Conservation (phyloP, 1,139 yeast genomes). For the Sugiyamaella paludigena region DNA sequence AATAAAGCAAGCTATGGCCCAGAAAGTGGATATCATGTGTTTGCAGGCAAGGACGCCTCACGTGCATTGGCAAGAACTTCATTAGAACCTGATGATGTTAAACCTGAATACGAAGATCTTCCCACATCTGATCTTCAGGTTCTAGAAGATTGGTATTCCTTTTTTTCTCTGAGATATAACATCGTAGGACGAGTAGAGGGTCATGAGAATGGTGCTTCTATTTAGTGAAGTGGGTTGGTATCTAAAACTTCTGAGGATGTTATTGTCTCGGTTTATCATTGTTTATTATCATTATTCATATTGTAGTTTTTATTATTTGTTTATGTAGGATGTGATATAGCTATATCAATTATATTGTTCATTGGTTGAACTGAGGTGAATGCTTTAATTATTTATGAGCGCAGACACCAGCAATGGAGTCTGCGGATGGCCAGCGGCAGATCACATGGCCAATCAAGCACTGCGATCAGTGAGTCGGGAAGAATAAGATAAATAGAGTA, state of each 20-base stretch:
- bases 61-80: slow-evolving; percentile 63
- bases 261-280: not conserved
- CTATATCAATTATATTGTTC: too few species aligned
- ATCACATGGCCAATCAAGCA: too few species aligned
- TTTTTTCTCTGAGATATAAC: slow-evolving; percentile 69
- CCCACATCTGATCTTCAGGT: slow-evolving; percentile 60
- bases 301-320: too few species aligned
- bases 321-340: too few species aligned
- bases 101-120: slow-evolving; percentile 66
- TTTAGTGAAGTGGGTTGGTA: not conserved
- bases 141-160: slow-evolving; percentile 82
- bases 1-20: slow-evolving; percentile 71
- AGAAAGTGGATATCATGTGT: slow-evolving; percentile 66
- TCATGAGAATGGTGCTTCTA: slow-evolving; percentile 4
- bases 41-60: slow-evolving; percentile 77
- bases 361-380: too few species aligned
- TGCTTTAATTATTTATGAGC: too few species aligned
- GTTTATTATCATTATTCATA: not conserved
- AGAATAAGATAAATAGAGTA: too few species aligned
- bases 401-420: too few species aligned
- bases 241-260: not conserved
- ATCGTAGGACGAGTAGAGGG: slow-evolving; percentile 37
- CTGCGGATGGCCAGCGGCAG: too few species aligned
- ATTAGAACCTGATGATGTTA: slow-evolving; percentile 55
- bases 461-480: too few species aligned